phyloP scores from a whole-genome alignment of 371 early-diverging fungal genomes.

The Apophysomyces sp. region DNA sequence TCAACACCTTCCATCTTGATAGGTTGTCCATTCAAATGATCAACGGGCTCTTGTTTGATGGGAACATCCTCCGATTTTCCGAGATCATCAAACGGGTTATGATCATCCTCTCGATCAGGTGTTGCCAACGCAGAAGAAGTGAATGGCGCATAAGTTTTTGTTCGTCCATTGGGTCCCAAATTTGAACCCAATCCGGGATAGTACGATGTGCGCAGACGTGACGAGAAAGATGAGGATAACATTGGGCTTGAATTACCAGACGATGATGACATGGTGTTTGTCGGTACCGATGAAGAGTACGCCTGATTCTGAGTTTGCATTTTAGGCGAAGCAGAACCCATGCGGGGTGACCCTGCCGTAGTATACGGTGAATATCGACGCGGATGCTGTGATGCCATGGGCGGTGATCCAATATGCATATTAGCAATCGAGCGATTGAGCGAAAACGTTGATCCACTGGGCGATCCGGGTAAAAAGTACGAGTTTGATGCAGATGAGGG shows the following conservation, averaged over 20 bases:
- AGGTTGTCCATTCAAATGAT: background rate
- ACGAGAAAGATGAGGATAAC: constrained; percentile 12
- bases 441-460: constrained; percentile 12
- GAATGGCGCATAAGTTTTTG: constrained; percentile 23
- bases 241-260: constrained; percentile 8
- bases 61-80: background rate
- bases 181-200: constrained; percentile 1
- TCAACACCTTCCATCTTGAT: constrained; percentile 7
- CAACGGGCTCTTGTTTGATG: background rate
- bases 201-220: constrained; percentile 5
- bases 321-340: constrained; percentile 23
- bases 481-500: constrained; percentile 21
- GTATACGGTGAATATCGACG: constrained; percentile 36
- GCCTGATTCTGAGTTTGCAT: constrained; percentile 5
- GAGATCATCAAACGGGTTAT: constrained; percentile 24
- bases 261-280: constrained; percentile 9
- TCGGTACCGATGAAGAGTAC: constrained; percentile 24
- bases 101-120: constrained; percentile 29
- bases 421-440: constrained; percentile 30
- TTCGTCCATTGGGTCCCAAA: background rate
- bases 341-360: constrained; percentile 20
- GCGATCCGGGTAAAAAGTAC: constrained; percentile 11
- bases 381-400: constrained; percentile 13
- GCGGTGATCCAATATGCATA: constrained; percentile 32
- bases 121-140: constrained; percentile 31